Conservation (phyloP, 441 rosid genomes). For the Gossypium armourianum region DNA sequence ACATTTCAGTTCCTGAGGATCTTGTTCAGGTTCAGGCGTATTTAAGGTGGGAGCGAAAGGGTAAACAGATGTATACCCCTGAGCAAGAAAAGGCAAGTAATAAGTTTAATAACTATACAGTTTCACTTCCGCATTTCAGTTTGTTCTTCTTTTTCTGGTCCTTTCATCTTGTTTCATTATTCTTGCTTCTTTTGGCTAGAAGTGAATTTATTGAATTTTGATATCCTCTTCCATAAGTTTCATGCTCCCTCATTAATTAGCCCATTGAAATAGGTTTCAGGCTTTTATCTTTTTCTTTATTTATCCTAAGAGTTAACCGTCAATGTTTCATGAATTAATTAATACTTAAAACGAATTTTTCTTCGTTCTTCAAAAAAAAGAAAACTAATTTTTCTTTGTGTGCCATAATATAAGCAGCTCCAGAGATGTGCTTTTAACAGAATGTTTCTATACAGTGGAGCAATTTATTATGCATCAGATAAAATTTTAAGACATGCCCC, state of each 20-base stretch:
- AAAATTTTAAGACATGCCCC: neutral
- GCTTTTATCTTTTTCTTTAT: neutral
- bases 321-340: neutral
- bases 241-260: neutral
- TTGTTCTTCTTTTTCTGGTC: neutral
- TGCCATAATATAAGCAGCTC: neutral
- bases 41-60: conserved; percentile 92
- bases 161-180: neutral
- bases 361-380: neutral
- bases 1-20: conserved; percentile 68
- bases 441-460: neutral
- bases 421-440: conserved; percentile 1
- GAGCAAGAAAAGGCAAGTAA: conserved; percentile 79
- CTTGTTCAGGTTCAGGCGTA: conserved; percentile 90
- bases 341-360: neutral
- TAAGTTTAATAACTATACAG: neutral
- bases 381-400: neutral
- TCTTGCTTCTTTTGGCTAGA: neutral
- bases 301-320: neutral
- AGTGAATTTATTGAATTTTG: neutral
- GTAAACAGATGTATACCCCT: conserved; percentile 73
- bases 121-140: neutral
- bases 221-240: neutral
- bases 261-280: neutral
- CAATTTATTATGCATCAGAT: neutral